Evolutionary conservation across 2,329 filamentous ascomycete species (phyloP).

Genomic region (Zalaria sp.): DNA sequence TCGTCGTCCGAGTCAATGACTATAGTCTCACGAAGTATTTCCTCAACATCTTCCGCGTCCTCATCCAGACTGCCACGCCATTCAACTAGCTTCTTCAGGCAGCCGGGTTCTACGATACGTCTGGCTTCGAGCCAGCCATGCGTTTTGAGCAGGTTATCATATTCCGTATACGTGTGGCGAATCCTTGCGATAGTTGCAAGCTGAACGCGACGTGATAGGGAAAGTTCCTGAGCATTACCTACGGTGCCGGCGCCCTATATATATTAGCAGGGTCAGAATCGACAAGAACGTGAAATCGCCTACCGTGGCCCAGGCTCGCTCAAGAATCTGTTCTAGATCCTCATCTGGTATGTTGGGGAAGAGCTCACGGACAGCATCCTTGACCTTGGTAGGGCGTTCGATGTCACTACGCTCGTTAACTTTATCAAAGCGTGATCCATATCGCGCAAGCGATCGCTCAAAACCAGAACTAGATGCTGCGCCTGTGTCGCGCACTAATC

Average conservation of each 20-base stretch:
- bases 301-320: constrained; percentile 47
- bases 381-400: constrained; percentile 32
- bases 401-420: constrained; percentile 9
- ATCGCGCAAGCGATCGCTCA: constrained; percentile 4
- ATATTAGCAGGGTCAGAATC: constrained; percentile 9
- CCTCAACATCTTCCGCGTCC: constrained; percentile 39
- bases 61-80: constrained; percentile 49
- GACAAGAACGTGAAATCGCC: constrained; percentile 5
- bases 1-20: constrained; percentile 49
- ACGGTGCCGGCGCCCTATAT: constrained; percentile 40
- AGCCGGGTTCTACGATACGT: constrained; percentile 38
- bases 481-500: constrained; percentile 15
- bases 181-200: constrained; percentile 49
- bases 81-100: constrained; percentile 42
- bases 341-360: constrained; percentile 48
- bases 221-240: constrained; percentile 40
- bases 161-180: constrained; percentile 47
- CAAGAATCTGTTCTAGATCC: constrained; percentile 43
- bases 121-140: constrained; percentile 40
- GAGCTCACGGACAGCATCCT: constrained; percentile 44
- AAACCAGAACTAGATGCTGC: constrained; percentile 5
- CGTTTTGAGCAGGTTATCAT: constrained; percentile 42
- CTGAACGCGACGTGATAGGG: constrained; percentile 43
- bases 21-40: constrained; percentile 50
- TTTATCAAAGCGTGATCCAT: constrained; percentile 3